These are phyloP conservation scores for Colletotrichum scovillei DNA, from an alignment of 2,329 filamentous ascomycete species.

Conservation along the genomic window DNA sequence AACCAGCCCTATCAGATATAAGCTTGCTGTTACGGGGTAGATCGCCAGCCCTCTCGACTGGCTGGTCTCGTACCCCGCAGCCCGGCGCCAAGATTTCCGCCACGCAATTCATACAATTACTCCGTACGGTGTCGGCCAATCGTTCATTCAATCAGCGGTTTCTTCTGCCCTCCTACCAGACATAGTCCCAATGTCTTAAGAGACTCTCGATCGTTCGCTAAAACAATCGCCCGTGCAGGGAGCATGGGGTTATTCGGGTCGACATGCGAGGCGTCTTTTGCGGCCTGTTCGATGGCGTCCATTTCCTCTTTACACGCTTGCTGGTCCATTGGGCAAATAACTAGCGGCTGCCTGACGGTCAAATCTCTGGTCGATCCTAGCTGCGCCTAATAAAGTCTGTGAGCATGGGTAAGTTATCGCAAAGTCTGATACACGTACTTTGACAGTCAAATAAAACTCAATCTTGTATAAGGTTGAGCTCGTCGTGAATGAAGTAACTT, in stretches of 20 bases:
- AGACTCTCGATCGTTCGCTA: conserved; percentile 77
- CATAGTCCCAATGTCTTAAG: conserved; percentile 72
- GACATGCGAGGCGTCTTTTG: conserved; percentile 89
- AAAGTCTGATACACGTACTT: conserved; percentile 65
- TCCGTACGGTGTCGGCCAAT: not conserved
- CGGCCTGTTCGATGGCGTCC: conserved; percentile 96
- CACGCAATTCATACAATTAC: conserved; percentile 7
- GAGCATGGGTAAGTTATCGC: conserved; percentile 33
- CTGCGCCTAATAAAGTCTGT: conserved; percentile 72
- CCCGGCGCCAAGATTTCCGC: not conserved
- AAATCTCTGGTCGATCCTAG: conserved; percentile 91
- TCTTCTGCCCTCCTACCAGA: conserved; percentile 72
- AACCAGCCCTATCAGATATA: not conserved
- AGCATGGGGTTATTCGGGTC: conserved; percentile 92
- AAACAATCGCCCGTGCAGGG: conserved; percentile 85
- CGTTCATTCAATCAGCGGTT: conserved; percentile 70
- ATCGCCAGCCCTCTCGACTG: not conserved
- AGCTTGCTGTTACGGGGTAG: conserved; percentile 9
- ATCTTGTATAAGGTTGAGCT: conserved; percentile 97
- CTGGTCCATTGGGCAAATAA: conserved; percentile 95
- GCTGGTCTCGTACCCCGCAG: conserved; percentile 25
- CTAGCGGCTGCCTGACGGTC: conserved; percentile 87
- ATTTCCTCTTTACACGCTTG: conserved; percentile 98
- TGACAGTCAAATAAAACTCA: conserved; percentile 94
- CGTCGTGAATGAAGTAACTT: conserved; percentile 91